A percentile compares a stretch with the other conserved stretches of the same genome.
Conservation (phyloP, 1,284 basidiomycete genomes). For the Exobasidium cylindrosporum region DNA sequence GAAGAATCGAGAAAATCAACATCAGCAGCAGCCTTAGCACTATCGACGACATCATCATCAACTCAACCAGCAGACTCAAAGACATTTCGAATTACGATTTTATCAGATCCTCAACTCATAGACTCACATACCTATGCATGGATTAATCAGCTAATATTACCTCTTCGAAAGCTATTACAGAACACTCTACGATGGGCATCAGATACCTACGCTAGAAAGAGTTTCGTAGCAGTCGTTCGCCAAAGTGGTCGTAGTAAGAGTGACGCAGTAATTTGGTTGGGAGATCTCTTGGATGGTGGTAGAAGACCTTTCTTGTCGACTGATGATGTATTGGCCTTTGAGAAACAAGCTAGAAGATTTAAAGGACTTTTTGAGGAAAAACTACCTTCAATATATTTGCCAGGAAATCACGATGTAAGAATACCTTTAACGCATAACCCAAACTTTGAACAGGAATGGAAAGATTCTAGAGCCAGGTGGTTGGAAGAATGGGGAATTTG, state of each 20-base stretch:
- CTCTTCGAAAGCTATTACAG: neutral
- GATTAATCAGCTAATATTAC: neutral
- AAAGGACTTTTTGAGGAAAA: conserved; percentile 24
- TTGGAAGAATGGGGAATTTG: conserved; percentile 14
- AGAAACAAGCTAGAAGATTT: conserved; percentile 23
- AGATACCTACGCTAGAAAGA: conserved; percentile 13
- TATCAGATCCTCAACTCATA: conserved; percentile 57
- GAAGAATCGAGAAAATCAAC: neutral
- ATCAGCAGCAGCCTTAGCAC: neutral
- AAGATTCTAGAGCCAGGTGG: conserved; percentile 1
- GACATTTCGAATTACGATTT: neutral
- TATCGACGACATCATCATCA: neutral
- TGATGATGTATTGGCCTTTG: conserved; percentile 17
- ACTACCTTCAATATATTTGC: conserved; percentile 25
- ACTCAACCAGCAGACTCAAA: neutral
- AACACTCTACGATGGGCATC: conserved; percentile 9
- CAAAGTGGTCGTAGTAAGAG: neutral
- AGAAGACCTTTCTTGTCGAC: conserved; percentile 14
- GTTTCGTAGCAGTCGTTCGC: conserved; percentile 9
- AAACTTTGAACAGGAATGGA: neutral
- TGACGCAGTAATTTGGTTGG: conserved; percentile 36
- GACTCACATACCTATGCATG: conserved; percentile 19
- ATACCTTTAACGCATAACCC: conserved; percentile 21
- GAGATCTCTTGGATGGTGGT: conserved; percentile 35
- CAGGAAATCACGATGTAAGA: conserved; percentile 46